Percentiles rank a stretch among this genome's conserved stretches.
Evolutionary conservation across 2,329 filamentous ascomycete species (phyloP).

Genomic region (Monilinia fructigena): DNA sequence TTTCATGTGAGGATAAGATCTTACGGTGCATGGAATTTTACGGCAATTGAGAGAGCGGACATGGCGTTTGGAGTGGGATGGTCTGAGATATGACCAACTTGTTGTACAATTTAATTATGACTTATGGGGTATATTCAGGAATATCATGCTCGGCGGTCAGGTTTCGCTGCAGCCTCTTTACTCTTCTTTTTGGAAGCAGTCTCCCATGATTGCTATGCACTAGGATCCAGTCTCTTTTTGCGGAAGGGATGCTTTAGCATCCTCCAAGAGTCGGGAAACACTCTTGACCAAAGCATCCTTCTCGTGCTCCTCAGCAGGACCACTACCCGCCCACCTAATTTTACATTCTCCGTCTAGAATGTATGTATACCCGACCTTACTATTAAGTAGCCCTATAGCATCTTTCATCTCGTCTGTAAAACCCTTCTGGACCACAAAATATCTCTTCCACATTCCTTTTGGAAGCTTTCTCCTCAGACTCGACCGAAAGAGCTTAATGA

Average conservation of each 20-base stretch:
- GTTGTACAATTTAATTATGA: constrained; percentile 35
- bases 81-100: constrained; percentile 26
- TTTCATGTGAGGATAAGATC: constrained; percentile 56
- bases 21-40: constrained; percentile 23
- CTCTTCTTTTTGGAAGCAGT: constrained; percentile 4
- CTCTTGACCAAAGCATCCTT: constrained; percentile 64
- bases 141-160: constrained; percentile 28
- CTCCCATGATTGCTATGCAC: neutral
- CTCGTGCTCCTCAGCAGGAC: constrained; percentile 63
- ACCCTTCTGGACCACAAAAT: constrained; percentile 60
- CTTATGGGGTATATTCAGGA: constrained; percentile 32
- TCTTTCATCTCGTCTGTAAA: constrained; percentile 61
- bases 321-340: constrained; percentile 93
- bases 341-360: constrained; percentile 82
- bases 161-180: constrained; percentile 11
- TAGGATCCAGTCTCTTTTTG: neutral
- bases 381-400: constrained; percentile 72
- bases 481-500: constrained; percentile 57
- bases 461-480: constrained; percentile 51
- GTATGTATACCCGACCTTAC: constrained; percentile 84
- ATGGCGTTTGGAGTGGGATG: constrained; percentile 20
- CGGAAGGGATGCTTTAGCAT: constrained; percentile 39
- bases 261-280: constrained; percentile 60
- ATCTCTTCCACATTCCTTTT: constrained; percentile 56
- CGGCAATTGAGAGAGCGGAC: constrained; percentile 27